Base-by-base conservation (phyloP, 495 filamentous ascomycete genomes). In the Hypoxylon fragiforme region DNA sequence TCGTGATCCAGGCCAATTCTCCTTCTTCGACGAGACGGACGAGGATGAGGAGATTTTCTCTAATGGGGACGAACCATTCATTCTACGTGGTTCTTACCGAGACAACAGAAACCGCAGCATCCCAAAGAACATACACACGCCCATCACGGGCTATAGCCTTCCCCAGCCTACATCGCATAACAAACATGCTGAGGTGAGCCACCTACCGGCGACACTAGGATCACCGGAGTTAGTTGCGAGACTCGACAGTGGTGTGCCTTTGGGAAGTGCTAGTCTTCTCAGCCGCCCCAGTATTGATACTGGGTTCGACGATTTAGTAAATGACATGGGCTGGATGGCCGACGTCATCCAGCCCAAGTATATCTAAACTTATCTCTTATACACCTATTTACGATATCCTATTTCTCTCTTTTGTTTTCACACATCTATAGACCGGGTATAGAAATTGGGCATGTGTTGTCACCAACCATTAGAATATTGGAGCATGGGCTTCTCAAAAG, bases 301-400 rank as follows among this genome's bases (percentile, higher is more conserved):
- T 2, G 71, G 73, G 13, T 53, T 77, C 26, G 70, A 72, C 11
- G 73, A 77, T 22, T 44, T 79, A 14, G 65, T 76, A 12, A 71
- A 35, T 35, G 75, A 78, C 55, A 44, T 76, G 54, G 70, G 72
- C 20, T 79, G 73, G 75, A 73, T 78, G 69, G 72, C 68, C n/a
- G 62, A 68, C 35, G 59, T 70, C 19, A 73, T 76, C 45, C 58
- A 63, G 14, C 60, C 36, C 22, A 71, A 62, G 39, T 60, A 44
- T 19, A 47, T 60, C 19, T 68, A 32, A 63, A 45, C 35, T 19
- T 12, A 43, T 24, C 7, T 38, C 7, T 21, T 21, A 39, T 34
- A 53, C 45, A 11, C 34, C 3, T 13, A 18, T 37, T 44, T 9
- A 7, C 16, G 32, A 19, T 16, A 28, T 34, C 34, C 20, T 36